Evolutionary conservation across 148 eudicot genomes (phyloP).

Genomic region (Fagopyrum tataricum): DNA sequence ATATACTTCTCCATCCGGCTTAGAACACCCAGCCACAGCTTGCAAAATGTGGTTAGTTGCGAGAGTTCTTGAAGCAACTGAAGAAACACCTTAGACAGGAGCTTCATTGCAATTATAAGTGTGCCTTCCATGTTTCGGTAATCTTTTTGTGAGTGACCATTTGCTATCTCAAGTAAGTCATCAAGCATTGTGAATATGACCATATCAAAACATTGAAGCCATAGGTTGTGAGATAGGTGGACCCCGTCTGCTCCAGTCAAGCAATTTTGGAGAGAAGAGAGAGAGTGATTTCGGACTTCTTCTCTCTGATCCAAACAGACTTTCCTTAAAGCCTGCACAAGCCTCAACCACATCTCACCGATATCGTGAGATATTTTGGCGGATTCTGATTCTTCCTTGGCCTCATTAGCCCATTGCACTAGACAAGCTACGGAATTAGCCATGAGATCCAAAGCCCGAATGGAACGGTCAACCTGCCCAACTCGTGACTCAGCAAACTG

Average conservation of each 20-base stretch:
- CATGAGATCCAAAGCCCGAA: conserved; percentile 65
- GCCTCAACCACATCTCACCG: conserved; percentile 83
- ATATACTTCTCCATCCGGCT: conserved; percentile 61
- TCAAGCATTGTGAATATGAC: conserved; percentile 70
- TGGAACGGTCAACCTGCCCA: conserved; percentile 56
- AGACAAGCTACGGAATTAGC: conserved; percentile 53
- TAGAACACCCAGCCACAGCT: conserved; percentile 67
- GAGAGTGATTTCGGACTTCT: conserved; percentile 68
- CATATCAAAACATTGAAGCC: conserved; percentile 74
- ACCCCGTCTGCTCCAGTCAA: conserved; percentile 46
- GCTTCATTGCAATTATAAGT: conserved; percentile 44
- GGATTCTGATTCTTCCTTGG: conserved; percentile 51
- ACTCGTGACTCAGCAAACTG: conserved; percentile 79
- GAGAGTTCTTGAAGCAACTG: conserved; percentile 48
- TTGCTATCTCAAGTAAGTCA: conserved; percentile 58
- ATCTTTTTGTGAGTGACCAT: conserved; percentile 62
- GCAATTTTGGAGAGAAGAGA: conserved; percentile 50
- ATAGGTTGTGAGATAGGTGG: conserved; percentile 37
- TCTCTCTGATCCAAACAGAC: conserved; percentile 80
- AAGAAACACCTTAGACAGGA: conserved; percentile 52
- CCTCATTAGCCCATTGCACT: conserved; percentile 42
- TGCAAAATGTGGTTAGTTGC: conserved; percentile 52
- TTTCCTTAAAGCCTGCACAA: conserved; percentile 71
- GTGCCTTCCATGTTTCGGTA: conserved; percentile 76
- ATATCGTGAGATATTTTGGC: conserved; percentile 57